phyloP scores from a whole-genome alignment of 108 stramenopile species.

The Ochromonas danica region DNA sequence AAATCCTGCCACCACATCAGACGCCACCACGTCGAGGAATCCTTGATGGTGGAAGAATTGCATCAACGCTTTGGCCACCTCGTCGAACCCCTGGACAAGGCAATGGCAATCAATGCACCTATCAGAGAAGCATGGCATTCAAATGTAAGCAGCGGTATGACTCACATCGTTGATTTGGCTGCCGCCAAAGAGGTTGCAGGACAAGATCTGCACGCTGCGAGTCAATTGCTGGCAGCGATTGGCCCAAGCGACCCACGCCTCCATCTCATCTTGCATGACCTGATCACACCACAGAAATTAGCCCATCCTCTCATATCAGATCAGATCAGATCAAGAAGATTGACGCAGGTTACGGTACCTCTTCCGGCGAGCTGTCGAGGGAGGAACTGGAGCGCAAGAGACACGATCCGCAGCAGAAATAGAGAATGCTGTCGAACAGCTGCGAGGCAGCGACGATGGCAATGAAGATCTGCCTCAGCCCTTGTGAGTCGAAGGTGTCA shows the following conservation, averaged over 20 bases:
- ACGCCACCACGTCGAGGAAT: slow-evolving; percentile 33
- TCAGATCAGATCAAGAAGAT: background rate
- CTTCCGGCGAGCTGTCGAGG: background rate
- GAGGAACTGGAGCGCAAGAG: background rate
- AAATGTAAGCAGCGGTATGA: no score
- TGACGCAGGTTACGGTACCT: background rate
- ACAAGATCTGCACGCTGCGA: background rate
- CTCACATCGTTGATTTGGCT: background rate
- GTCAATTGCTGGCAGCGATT: background rate
- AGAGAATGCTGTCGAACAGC: no score
- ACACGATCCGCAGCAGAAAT: background rate
- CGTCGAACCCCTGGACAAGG: background rate
- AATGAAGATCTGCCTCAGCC: no score
- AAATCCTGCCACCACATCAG: slow-evolving; percentile 33
- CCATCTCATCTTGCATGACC: background rate
- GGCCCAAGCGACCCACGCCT: background rate
- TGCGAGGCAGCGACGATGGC: no score
- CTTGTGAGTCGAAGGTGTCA: no score
- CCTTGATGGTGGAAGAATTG: slow-evolving; percentile 25
- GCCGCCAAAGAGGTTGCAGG: slow-evolving; percentile 4
- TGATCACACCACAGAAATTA: background rate
- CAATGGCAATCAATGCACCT: no score
- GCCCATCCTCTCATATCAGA: background rate
- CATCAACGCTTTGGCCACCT: slow-evolving; percentile 10
- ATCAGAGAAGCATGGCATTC: no score